A percentile compares a stretch with the other conserved stretches of the same genome.
phyloP scores from a whole-genome alignment of 176 grass and related monocot genomes.

The Avena eriantha region DNA sequence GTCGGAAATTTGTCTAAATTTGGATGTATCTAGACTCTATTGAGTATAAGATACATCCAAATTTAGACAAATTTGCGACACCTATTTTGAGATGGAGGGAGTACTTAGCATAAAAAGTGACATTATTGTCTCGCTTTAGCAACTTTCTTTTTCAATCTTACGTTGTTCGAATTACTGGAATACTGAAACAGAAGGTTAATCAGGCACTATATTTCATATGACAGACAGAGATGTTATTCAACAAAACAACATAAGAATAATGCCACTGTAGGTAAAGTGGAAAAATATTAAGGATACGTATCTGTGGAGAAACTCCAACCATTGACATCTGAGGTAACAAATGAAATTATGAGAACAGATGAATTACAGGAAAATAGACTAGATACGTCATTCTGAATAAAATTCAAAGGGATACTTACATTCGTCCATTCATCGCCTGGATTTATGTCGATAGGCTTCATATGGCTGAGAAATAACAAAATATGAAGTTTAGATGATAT shows the following conservation, averaged over 20 bases:
- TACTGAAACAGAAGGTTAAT: slow-evolving; percentile 7
- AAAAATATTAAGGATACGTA: slow-evolving; percentile 73
- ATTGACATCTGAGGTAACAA: slow-evolving; percentile 75
- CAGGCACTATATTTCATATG: neutral
- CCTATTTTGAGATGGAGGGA: no score
- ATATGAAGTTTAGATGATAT: slow-evolving; percentile 39
- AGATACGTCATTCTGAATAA: neutral
- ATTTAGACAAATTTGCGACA: no score
- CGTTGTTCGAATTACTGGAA: slow-evolving; percentile 15
- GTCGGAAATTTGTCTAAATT: no score
- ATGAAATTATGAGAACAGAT: slow-evolving; percentile 40
- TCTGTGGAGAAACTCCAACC: slow-evolving; percentile 87
- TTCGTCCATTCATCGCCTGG: slow-evolving; percentile 89
- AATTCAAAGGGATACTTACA: slow-evolving; percentile 52
- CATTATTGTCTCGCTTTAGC: slow-evolving; percentile 20
- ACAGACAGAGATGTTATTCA: neutral
- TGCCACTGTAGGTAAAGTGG: neutral
- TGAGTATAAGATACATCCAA: no score
- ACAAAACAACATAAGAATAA: slow-evolving; percentile 24
- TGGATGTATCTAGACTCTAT: no score
- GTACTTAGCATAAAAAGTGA: slow-evolving; percentile 41
- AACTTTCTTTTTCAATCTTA: neutral
- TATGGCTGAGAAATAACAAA: slow-evolving; percentile 61
- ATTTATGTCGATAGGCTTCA: slow-evolving; percentile 77
- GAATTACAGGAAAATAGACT: slow-evolving; percentile 10